Percentiles rank a stretch among this genome's conserved stretches.
Evolutionary conservation across 2,329 filamentous ascomycete species (phyloP).

Genomic region (Sclerotinia trifoliorum): DNA sequence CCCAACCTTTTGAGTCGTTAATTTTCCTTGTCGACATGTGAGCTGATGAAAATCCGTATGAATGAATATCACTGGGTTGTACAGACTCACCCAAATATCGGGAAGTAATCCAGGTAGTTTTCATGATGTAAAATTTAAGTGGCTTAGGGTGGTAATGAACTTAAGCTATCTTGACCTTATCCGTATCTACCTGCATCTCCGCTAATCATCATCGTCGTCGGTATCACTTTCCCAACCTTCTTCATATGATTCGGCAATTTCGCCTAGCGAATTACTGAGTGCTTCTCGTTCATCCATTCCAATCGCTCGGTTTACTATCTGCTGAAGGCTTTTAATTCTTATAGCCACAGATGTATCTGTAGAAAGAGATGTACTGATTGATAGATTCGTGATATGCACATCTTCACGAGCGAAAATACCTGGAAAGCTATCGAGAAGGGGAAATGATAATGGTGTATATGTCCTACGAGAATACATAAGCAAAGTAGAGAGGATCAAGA

Average conservation of each 20-base stretch:
- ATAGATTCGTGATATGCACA: slow-evolving; percentile 44
- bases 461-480: slow-evolving; percentile 39
- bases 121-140: background rate
- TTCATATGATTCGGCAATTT: slow-evolving; percentile 83
- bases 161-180: slow-evolving; percentile 8
- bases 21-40: slow-evolving; percentile 2
- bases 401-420: slow-evolving; percentile 58
- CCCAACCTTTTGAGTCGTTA: slow-evolving; percentile 6
- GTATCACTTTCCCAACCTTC: slow-evolving; percentile 82
- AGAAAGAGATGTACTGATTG: slow-evolving; percentile 61
- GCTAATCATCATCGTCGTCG: slow-evolving; percentile 60
- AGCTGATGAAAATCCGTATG: slow-evolving; percentile 1
- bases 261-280: slow-evolving; percentile 76
- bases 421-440: slow-evolving; percentile 81
- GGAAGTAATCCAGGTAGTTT: background rate
- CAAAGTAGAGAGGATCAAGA: slow-evolving; percentile 14
- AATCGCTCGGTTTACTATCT: slow-evolving; percentile 61
- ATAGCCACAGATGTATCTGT: slow-evolving; percentile 73
- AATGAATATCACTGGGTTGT: background rate
- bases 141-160: slow-evolving; percentile 10
- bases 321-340: slow-evolving; percentile 64
- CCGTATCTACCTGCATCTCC: slow-evolving; percentile 2
- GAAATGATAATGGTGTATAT: slow-evolving; percentile 59
- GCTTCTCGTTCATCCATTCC: slow-evolving; percentile 77
- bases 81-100: slow-evolving; percentile 3